Evolutionary conservation across 345 rosid species (phyloP), one percentile per base, ranked within the genome.

Genomic region (Pistacia atlantica): DNA sequence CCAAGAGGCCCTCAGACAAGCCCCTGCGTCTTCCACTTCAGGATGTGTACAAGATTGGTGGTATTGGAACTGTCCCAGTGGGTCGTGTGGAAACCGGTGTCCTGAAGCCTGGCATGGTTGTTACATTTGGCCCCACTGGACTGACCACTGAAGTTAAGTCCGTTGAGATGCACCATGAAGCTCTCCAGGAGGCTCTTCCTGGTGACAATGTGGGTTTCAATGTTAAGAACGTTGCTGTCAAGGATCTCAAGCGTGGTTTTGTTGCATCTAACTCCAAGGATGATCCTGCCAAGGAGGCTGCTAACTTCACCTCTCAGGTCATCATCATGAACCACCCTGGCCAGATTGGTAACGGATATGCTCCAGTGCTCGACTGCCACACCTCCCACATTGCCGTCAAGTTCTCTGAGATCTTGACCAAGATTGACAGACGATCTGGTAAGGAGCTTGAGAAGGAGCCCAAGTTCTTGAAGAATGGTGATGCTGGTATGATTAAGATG

Each of bases 351-450:
- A 74, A 74, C 0, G 77, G 77, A 20, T 74, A 74, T 65, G 77
- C 77, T 8, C 77, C 77, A 13, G 77, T 74, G 22, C 71, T 74
- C 0, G 77, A 74, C 52, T 74, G 77, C 71, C 77, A 74, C 71
- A 74, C 77, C 42, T 74, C 64, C 71, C 77, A 74, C 77, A 74
- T 74, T 14, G 77, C 77, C 0, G 77, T 74, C 11, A 88, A 85
- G 85, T 88, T 89, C 54, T 64, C 91, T 52, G 91, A 89, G 87
- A 22, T 89, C 31, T 46, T 87, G 68, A 89, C 93, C 75, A 89
- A 87, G 91, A 89, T 89, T 79, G 93, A 89, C 79, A 81, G 93
- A 69, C 87, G 93, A 58, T 89, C 93, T n/a, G 93, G 93, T 59
- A 89, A 89, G 82, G 93, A 89, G 77, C 81, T 88, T 0, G 92